Evolutionary conservation across 1,284 basidiomycete species (phyloP), one percentile per base, ranked within the genome.

Genomic region (Flammula alnicola): DNA sequence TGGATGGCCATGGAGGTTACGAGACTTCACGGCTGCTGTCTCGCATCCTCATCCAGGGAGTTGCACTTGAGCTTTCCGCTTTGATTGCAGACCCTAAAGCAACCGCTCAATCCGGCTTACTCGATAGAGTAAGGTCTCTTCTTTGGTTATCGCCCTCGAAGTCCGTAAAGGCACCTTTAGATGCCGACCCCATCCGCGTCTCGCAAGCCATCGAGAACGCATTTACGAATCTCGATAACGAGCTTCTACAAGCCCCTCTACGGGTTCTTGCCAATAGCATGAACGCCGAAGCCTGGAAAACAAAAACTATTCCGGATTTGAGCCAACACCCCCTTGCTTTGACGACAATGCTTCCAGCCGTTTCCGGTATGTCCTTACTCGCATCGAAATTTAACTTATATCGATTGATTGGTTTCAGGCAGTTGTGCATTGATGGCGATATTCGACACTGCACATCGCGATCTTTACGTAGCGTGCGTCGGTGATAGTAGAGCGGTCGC

Each of bases 401-500:
- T 41, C 25, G 49, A 55, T 33, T 62, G 2, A 52, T 46, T 10
- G 29, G 17, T 54, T 46, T 14, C 36, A 77, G 94, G 94, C 4
- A 94, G 93, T 51, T 97, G 95, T 65, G 93, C 94, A 1, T 73
- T 97, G 44, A 79, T 94, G 64, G 86, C 93, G 0, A 67, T 95
- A 30, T 80, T 98, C 50, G 95, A 98, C 63, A 91, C 90, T 0
- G 83, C 88, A 17, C 79, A 88, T 54, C 79, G 79, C 41, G 85
- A 93, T 62, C 68, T 98, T 29, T 95, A 95, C 62, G 84, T 98
- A 30, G 96, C 97, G 2, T 88, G 88, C 58, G 89, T 95, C 5
- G 97, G 97, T 2, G 97, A 99, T 67, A 91, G 91, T 62, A 84
- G 97, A 36, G 97, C 97, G 8, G 93, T 99, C 2, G 95, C 96